Evolutionary conservation across 2,329 filamentous ascomycete species (phyloP).

Genomic region (Trichoderma simmonsii): DNA sequence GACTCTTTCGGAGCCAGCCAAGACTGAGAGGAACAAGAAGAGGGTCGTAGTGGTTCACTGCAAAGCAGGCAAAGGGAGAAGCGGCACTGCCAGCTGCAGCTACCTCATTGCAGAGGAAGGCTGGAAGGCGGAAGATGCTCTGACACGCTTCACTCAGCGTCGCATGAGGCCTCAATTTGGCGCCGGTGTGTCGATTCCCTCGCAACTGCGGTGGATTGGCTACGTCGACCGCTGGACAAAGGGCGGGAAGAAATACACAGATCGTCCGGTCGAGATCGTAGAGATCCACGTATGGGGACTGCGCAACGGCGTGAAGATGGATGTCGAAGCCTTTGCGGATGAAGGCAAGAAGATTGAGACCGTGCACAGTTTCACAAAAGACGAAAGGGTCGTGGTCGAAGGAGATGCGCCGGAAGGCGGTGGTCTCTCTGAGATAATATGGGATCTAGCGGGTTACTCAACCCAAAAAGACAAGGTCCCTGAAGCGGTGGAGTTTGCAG

Average conservation of each 20-base stretch:
- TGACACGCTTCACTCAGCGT: constrained; percentile 66
- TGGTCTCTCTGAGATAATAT: constrained; percentile 50
- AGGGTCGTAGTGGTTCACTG: constrained; percentile 91
- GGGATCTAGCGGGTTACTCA: constrained; percentile 48
- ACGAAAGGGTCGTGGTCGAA: constrained; percentile 69
- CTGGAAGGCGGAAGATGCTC: constrained; percentile 52
- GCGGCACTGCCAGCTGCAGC: constrained; percentile 81
- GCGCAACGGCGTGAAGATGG: constrained; percentile 81
- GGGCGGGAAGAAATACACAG: constrained; percentile 73
- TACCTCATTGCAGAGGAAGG: constrained; percentile 86
- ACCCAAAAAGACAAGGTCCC: constrained; percentile 35
- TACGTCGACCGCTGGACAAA: constrained; percentile 87
- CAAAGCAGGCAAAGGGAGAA: constrained; percentile 93
- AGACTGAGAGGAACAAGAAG: constrained; percentile 36
- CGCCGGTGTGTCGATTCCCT: constrained; percentile 86
- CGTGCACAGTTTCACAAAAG: constrained; percentile 74
- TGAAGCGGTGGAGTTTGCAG: constrained; percentile 34
- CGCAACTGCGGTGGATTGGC: constrained; percentile 79
- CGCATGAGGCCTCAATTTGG: constrained; percentile 90
- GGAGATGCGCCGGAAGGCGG: constrained; percentile 49
- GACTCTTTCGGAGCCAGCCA: constrained; percentile 11
- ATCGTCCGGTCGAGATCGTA: constrained; percentile 77
- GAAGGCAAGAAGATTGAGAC: constrained; percentile 82
- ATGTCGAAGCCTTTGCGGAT: constrained; percentile 81
- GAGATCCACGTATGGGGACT: constrained; percentile 91